phyloP scores from a whole-genome alignment of 169 alveolate genomes.

The Toxoplasma gondii region DNA sequence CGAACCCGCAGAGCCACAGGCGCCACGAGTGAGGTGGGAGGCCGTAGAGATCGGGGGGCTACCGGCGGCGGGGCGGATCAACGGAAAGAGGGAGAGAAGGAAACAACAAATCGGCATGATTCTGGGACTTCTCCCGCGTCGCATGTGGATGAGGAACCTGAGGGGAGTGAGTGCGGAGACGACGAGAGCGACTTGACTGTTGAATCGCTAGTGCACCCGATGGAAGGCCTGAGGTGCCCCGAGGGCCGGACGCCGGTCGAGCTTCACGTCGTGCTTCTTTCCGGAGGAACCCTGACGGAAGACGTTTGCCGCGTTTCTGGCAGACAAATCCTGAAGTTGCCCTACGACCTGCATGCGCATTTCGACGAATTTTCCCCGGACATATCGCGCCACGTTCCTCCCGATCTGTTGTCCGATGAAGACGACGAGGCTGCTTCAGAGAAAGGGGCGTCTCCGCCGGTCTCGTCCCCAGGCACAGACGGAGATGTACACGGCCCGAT shows the following conservation, averaged over 20 bases:
- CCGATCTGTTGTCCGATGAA: neutral
- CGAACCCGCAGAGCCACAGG: neutral
- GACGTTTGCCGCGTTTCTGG: slow-evolving; percentile 47
- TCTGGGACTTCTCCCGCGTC: neutral
- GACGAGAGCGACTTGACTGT: neutral
- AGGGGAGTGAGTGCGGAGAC: neutral
- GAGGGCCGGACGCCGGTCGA: neutral
- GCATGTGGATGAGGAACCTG: neutral
- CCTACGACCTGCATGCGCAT: slow-evolving; percentile 60
- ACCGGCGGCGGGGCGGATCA: neutral
- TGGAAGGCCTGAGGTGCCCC: neutral
- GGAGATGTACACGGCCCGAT: neutral
- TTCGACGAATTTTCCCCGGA: neutral
- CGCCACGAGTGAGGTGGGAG: neutral
- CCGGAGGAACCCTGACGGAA: neutral
- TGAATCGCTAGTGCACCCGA: slow-evolving; percentile 23
- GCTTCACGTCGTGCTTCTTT: neutral
- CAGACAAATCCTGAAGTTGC: slow-evolving; percentile 42
- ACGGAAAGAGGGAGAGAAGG: neutral
- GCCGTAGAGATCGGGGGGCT: neutral
- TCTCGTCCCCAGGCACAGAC: neutral
- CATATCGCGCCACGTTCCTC: neutral
- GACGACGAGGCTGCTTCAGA: neutral
- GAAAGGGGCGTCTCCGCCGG: neutral
- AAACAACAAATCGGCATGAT: neutral